Evolutionary conservation across 106 monocot genomes (phyloP), one percentile per base, ranked within the genome.

Genomic region (Acanthochlamys bracteata): DNA sequence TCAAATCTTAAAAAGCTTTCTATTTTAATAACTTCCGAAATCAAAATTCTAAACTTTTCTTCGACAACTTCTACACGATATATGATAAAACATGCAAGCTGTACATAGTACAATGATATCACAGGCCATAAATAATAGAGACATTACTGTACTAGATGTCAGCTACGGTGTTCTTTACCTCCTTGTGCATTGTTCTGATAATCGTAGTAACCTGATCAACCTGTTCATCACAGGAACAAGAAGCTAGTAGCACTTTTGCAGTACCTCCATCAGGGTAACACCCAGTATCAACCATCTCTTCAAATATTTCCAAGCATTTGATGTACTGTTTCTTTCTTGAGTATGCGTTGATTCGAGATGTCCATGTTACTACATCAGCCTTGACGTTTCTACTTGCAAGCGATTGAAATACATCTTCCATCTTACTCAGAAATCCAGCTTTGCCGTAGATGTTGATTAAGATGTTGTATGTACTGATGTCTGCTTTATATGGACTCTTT

Each of bases 251-350:
- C 24, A 93, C 86, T 66, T 81, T 89, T 0, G 83, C 89, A 20
- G 93, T 86, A 20, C 93, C 89, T 27, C 89, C 89, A 73, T 93
- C 93, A 3, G 93, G 93, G 40, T 86, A 79, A 45, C 93, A 93
- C 0, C 89, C 85, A 8, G 85, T 45, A 69, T 88, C 88, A 10
- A 93, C 65, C 93, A 92, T 93, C 65, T 93, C 85, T 69, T 89
- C 93, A 55, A 93, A 85, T 11, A 93, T 80, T 66, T 83, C 80
- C 61, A 93, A 67, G 66, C 93, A 93, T 70, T 76, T 83, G 63
- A 57, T 51, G 49, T 89, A 85, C 68, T 68, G 74, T 53, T 93
- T 89, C 74, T 79, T 93, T 52, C 82, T 79, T 14, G 89, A 80
- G 65, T 93, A 93, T 23, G 85, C 89, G 8, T 78, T 69, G 25